Conservation (phyloP, 2,329 filamentous ascomycete genomes). For the Aspergillus glaucus region DNA sequence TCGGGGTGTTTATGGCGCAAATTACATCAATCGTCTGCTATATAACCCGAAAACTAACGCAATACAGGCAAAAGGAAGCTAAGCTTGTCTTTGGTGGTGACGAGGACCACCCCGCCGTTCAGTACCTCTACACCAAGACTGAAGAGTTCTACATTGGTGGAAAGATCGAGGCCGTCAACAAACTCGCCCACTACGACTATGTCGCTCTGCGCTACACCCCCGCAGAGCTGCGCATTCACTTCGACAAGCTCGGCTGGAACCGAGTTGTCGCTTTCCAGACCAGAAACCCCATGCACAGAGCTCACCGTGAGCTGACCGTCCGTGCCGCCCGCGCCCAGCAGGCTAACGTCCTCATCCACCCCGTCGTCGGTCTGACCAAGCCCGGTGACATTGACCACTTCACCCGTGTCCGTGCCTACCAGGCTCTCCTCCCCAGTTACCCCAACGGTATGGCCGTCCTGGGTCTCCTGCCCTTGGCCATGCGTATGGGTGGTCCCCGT, state of each 20-base stretch:
- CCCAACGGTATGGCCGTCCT: slow-evolving; percentile 98
- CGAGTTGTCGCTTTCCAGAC: slow-evolving; percentile 99
- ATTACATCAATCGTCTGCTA: too few relatives aligned
- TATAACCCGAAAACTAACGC: slow-evolving; percentile 5
- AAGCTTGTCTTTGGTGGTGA: slow-evolving; percentile 92
- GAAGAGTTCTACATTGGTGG: slow-evolving; percentile 91
- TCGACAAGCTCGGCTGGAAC: slow-evolving; percentile 97
- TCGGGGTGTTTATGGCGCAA: too few relatives aligned
- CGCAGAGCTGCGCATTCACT: slow-evolving; percentile 88
- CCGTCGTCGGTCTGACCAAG: slow-evolving; percentile 96
- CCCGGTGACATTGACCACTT: slow-evolving; percentile 99
- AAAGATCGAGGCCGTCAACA: slow-evolving; percentile 91
- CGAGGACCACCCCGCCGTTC: slow-evolving; percentile 84
- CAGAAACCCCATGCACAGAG: slow-evolving; percentile 97
- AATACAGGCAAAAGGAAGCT: slow-evolving; percentile 70
- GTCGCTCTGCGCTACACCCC: slow-evolving; percentile 93
- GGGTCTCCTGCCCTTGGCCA: slow-evolving; percentile 88
- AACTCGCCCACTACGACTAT: slow-evolving; percentile 97
- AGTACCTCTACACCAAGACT: slow-evolving; percentile 75
- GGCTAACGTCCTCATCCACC: slow-evolving; percentile 98
- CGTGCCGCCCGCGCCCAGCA: slow-evolving; percentile 91
- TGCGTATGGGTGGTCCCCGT: slow-evolving; percentile 97
- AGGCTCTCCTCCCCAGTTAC: slow-evolving; percentile 91
- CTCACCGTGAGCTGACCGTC: slow-evolving; percentile 95
- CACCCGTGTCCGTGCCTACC: slow-evolving; percentile 96